Percentiles rank a stretch among this genome's conserved stretches.
Evolutionary conservation across 2,329 filamentous ascomycete genomes (phyloP).

Genomic region (Aspergillus brasiliensis): DNA sequence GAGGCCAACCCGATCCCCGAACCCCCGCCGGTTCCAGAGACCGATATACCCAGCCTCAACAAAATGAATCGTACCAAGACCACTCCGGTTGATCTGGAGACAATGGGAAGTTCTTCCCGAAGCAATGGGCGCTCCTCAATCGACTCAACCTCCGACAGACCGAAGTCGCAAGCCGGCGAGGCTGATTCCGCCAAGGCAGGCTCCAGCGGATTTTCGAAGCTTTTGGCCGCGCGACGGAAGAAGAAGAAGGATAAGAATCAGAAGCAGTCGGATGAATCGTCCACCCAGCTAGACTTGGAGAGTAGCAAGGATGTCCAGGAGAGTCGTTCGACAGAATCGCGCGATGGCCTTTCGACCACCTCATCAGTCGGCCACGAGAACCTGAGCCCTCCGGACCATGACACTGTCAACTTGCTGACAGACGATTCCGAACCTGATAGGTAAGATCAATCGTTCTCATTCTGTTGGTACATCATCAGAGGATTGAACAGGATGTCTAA

Average conservation of each 20-base stretch:
- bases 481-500: slow-evolving; percentile 32
- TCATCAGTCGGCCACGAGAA: slow-evolving; percentile 29
- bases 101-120: slow-evolving; percentile 31
- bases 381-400: slow-evolving; percentile 23
- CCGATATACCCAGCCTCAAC: slow-evolving; percentile 39
- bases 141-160: slow-evolving; percentile 41
- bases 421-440: slow-evolving; percentile 46
- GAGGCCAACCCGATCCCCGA: slow-evolving; percentile 34
- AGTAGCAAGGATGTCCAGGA: slow-evolving; percentile 25
- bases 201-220: slow-evolving; percentile 53
- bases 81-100: slow-evolving; percentile 37
- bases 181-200: slow-evolving; percentile 42
- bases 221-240: slow-evolving; percentile 49
- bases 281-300: slow-evolving; percentile 25
- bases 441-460: slow-evolving; percentile 26
- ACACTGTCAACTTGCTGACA: slow-evolving; percentile 33
- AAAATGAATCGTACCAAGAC: slow-evolving; percentile 42
- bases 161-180: slow-evolving; percentile 43
- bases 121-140: slow-evolving; percentile 42
- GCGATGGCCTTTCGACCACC: slow-evolving; percentile 24
- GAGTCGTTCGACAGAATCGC: slow-evolving; percentile 28
- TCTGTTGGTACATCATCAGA: background rate
- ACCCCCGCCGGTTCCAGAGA: slow-evolving; percentile 32
- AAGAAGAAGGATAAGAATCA: slow-evolving; percentile 46
- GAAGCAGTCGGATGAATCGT: slow-evolving; percentile 24